Base-by-base conservation (phyloP, 176 grass and related monocot genomes). In the Phragmites australis region DNA sequence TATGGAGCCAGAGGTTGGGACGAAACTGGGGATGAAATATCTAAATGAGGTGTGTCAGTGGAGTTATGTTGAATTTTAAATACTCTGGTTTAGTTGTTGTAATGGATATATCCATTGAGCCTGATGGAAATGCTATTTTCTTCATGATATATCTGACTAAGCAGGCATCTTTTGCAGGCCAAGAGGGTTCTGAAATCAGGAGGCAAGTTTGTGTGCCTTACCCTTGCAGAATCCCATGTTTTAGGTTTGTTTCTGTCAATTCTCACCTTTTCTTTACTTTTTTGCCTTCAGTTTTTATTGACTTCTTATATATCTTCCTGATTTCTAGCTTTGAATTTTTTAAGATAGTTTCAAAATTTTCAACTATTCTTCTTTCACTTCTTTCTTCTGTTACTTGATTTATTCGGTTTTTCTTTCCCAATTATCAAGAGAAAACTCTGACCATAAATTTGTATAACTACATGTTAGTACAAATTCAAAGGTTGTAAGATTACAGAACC, bases 221-320 rank as follows among this genome's bases (percentile, higher is more conserved):
- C 92, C 56, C 89, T 94, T 68, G 90, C 92, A 51, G 95, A 98
- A 85, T 98, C 95, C 72, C 92, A 98, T 90, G 95, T 98, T 75
- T 86, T 94, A 94, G 88, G 95, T 94, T 65, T 72, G 70, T 72
- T 87, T 84, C 61, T 83, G 6, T 83, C 37, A 84, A 51, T 49
- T 68, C 10, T 13, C 9, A 3, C 53, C 18, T 79, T 72, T n/a
- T 73, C 26, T 70, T 76, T 63, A 40, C 43, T 3, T 34, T 77
- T 81, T 31, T 56, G 15, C 26, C 60, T 62, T 27, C 77, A 23
- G 13, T 34, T 61, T 66, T 59, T 34, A 21, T 39, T 65, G 30
- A 6, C 30, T 10, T 34, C 5, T 12, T 26, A 26, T 75, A 31
- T 23, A 60, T 45, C 22, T 68, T 58, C 5, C 10, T 5, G 3